Percentiles rank a stretch among this genome's conserved stretches.
phyloP scores from a whole-genome alignment of 75 land plant species.

The Picea glauca region DNA sequence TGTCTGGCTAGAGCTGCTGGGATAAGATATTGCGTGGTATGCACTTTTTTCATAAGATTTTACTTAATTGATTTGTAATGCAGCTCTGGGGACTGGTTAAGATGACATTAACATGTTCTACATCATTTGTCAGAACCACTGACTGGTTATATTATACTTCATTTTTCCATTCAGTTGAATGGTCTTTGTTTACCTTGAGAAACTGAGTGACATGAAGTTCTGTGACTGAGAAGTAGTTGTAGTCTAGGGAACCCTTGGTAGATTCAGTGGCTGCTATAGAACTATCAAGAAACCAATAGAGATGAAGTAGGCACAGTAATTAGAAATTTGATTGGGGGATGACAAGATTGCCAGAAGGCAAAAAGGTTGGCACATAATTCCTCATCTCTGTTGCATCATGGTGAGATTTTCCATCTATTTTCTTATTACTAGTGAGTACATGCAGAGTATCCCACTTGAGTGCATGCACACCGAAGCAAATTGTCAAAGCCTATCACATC shows the following conservation, averaged over 20 bases:
- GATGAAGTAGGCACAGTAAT: background rate
- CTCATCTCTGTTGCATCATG: background rate
- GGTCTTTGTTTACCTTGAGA: background rate
- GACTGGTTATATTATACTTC: background rate
- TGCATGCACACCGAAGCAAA: background rate
- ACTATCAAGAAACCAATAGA: too few species aligned
- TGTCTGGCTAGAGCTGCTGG: slow-evolving; percentile 95
- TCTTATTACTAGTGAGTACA: background rate
- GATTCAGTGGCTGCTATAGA: too few species aligned
- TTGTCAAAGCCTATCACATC: background rate
- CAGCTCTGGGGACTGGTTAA: too few species aligned
- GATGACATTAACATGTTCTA: too few species aligned
- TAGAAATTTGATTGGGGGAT: background rate
- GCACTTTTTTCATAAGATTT: background rate
- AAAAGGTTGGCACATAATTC: background rate
- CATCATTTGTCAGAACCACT: background rate
- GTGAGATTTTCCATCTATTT: background rate
- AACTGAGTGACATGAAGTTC: background rate
- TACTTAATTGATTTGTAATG: too few species aligned
- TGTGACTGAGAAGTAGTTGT: background rate
- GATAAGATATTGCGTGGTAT: slow-evolving; percentile 87
- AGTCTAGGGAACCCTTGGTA: background rate
- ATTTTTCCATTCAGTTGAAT: background rate
- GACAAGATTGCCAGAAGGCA: background rate
- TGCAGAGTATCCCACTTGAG: background rate